Percentiles rank a stretch among this genome's conserved stretches.
Conservation (phyloP, 768 basidiomycete species). For the Agaricus subrufescens region DNA sequence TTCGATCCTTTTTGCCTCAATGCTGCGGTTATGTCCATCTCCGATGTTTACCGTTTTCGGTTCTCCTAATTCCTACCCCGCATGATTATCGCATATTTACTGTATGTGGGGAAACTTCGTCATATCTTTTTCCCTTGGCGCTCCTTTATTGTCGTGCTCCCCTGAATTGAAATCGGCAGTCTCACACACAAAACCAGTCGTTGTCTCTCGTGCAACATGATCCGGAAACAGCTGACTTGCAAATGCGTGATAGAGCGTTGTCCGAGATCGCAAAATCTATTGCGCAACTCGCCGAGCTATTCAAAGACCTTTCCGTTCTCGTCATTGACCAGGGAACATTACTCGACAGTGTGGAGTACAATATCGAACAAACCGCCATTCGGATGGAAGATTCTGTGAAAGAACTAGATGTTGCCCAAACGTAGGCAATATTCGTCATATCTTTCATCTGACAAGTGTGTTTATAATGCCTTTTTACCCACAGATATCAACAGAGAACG, state of each 20-base stretch:
- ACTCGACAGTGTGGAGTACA: slow-evolving; percentile 95
- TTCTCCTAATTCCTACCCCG: not conserved
- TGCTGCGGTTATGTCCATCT: not conserved
- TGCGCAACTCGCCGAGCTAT: slow-evolving; percentile 86
- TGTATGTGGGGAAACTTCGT: not conserved
- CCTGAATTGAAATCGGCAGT: slow-evolving; percentile 17
- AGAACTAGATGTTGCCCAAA: slow-evolving; percentile 78
- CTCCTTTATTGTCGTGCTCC: slow-evolving; percentile 6
- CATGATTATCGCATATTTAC: slow-evolving; percentile 1
- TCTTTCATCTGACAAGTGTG: not conserved
- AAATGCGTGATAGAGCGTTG: slow-evolving; percentile 62
- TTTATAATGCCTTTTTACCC: slow-evolving; percentile 8
- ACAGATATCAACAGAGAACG: slow-evolving; percentile 90
- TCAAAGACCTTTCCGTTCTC: slow-evolving; percentile 89
- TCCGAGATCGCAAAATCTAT: slow-evolving; percentile 91
- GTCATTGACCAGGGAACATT: slow-evolving; percentile 98
- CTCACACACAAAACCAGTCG: slow-evolving; percentile 30
- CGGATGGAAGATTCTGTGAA: slow-evolving; percentile 80
- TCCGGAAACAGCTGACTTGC: slow-evolving; percentile 32
- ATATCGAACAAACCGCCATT: slow-evolving; percentile 87
- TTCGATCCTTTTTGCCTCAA: slow-evolving; percentile 6
- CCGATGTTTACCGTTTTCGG: slow-evolving; percentile 7
- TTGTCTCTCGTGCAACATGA: slow-evolving; percentile 37
- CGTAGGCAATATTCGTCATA: slow-evolving; percentile 40
- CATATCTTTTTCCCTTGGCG: not conserved